phyloP scores from a whole-genome alignment of 441 rosid genomes.

The Populus tomentosa region DNA sequence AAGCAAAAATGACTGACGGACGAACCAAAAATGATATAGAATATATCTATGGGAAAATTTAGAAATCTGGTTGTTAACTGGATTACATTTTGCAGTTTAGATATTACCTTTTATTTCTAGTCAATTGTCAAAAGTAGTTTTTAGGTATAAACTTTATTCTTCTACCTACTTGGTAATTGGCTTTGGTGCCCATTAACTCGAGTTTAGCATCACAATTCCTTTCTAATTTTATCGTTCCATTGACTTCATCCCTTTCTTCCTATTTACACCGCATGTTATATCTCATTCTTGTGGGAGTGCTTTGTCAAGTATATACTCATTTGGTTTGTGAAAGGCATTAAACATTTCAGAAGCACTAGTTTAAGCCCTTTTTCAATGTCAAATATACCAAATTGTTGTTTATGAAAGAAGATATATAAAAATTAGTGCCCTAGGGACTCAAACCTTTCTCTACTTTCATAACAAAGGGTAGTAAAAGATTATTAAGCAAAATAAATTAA shows the following conservation, averaged over 20 bases:
- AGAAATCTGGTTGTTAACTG: neutral
- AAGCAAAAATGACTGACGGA: neutral
- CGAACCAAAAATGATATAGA: neutral
- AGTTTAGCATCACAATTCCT: neutral
- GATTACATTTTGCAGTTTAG: neutral
- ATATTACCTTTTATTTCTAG: neutral
- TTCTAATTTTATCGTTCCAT: neutral
- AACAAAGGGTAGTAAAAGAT: neutral
- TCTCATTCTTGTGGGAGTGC: no score
- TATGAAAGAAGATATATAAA: no score
- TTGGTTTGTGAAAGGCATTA: no score
- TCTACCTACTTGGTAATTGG: neutral
- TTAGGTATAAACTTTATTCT: neutral
- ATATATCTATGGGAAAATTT: neutral
- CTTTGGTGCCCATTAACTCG: neutral
- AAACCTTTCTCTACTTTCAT: no score
- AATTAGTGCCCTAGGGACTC: no score
- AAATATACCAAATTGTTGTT: no score
- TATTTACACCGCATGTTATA: no score
- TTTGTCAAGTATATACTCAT: no score
- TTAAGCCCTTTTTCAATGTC: no score
- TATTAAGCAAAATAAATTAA: neutral
- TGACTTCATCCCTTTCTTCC: no score
- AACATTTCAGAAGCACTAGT: no score
- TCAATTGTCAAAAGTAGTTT: neutral